These are phyloP conservation scores for Juncus inflexus DNA, from an alignment of 176 grass and related monocot genomes.

Conservation along the genomic window DNA sequence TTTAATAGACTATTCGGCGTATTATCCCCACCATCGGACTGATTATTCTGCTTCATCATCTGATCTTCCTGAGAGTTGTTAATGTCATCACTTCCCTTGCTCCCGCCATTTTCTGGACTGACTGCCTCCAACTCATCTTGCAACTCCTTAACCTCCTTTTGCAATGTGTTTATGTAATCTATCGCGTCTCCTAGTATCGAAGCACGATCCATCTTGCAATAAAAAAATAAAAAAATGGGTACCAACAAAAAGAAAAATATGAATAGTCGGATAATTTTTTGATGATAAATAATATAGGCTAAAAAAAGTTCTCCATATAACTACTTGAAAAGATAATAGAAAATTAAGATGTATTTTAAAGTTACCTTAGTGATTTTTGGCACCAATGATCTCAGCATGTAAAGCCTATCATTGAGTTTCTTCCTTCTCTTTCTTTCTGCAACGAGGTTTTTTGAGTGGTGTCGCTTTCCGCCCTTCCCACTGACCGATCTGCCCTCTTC, in stretches of 20 bases:
- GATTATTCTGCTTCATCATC: slow-evolving; percentile 27
- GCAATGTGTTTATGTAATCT: slow-evolving; percentile 78
- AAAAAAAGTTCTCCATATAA: background rate
- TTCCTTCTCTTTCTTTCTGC: slow-evolving; percentile 67
- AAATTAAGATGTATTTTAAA: background rate
- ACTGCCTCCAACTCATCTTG: slow-evolving; percentile 83
- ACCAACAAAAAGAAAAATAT: background rate
- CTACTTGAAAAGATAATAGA: background rate
- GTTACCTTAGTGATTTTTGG: slow-evolving; percentile 95
- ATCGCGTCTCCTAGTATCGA: slow-evolving; percentile 90
- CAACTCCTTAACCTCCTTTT: slow-evolving; percentile 78
- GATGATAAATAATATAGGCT: background rate
- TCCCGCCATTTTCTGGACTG: slow-evolving; percentile 8
- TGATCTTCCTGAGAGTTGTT: slow-evolving; percentile 17
- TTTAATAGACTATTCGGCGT: slow-evolving; percentile 22
- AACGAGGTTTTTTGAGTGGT: slow-evolving; percentile 83
- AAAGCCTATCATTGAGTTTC: slow-evolving; percentile 87
- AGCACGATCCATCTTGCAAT: slow-evolving; percentile 70
- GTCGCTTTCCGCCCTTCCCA: slow-evolving; percentile 50
- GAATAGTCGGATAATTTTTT: background rate
- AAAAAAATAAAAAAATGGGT: background rate
- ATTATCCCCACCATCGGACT: background rate
- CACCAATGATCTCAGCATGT: slow-evolving; percentile 68
- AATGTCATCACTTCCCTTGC: slow-evolving; percentile 23
- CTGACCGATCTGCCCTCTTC: slow-evolving; percentile 31